Conservation (phyloP, 345 rosid genomes). For the Camelina neglecta region DNA sequence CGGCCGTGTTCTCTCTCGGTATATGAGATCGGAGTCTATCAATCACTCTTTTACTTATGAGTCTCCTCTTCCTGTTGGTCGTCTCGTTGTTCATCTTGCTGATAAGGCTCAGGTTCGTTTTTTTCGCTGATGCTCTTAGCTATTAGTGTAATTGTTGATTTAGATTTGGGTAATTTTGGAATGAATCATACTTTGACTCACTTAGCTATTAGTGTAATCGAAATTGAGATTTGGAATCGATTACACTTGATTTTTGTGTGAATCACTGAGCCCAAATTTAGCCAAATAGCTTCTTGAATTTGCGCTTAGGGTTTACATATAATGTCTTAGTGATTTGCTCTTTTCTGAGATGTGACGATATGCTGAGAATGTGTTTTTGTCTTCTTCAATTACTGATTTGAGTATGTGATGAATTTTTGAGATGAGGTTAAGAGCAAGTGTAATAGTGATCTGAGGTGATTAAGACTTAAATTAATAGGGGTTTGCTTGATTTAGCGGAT, state of each 20-base stretch:
- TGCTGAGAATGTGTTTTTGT: background rate
- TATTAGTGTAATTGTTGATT: background rate
- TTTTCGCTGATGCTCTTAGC: background rate
- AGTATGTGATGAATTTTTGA: background rate
- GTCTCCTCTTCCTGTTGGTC: slow-evolving; percentile 95
- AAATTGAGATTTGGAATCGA: background rate
- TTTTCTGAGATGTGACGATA: background rate
- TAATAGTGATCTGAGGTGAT: slow-evolving; percentile 16
- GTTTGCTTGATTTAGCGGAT: background rate
- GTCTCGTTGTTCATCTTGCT: slow-evolving; percentile 94
- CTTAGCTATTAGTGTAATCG: background rate
- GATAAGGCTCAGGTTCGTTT: slow-evolving; percentile 91
- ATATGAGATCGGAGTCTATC: slow-evolving; percentile 94
- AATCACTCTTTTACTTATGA: slow-evolving; percentile 87
- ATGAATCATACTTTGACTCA: background rate
- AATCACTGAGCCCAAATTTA: background rate
- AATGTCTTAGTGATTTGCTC: background rate
- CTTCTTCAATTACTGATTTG: background rate
- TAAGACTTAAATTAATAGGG: background rate
- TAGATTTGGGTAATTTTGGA: background rate
- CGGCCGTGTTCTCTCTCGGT: slow-evolving; percentile 95
- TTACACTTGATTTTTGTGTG: background rate
- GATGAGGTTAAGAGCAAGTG: slow-evolving; percentile 10
- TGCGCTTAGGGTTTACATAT: background rate
- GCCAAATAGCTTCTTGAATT: background rate